Evolutionary conservation across 257 asterid species (phyloP).

Genomic region (Lantana camara): DNA sequence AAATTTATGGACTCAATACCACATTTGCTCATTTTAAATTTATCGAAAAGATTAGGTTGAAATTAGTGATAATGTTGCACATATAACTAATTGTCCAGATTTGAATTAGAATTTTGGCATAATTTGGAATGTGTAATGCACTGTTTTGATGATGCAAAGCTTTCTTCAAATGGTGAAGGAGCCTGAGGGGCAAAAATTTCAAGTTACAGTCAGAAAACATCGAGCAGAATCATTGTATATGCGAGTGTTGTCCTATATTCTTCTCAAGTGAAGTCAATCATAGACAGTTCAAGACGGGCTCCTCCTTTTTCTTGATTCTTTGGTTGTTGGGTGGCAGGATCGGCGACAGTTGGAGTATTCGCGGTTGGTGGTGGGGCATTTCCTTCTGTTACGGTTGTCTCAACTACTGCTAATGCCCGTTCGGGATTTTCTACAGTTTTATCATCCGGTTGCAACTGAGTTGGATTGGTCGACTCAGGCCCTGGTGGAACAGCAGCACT

Average conservation of each 20-base stretch:
- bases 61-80: no score
- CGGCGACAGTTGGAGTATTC: slow-evolving; percentile 27
- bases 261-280: slow-evolving; percentile 75
- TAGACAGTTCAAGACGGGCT: slow-evolving; percentile 52
- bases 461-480: slow-evolving; percentile 31
- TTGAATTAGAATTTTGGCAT: no score
- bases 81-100: no score
- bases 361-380: slow-evolving; percentile 36
- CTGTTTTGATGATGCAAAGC: background rate
- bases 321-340: slow-evolving; percentile 33
- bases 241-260: background rate
- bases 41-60: no score
- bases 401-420: slow-evolving; percentile 33
- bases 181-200: background rate
- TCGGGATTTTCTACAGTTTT: slow-evolving; percentile 45
- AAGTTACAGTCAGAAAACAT: background rate
- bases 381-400: slow-evolving; percentile 36
- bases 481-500: slow-evolving; percentile 39
- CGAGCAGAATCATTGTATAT: background rate
- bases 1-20: no score
- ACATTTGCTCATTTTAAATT: no score
- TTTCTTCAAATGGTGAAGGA: slow-evolving; percentile 1
- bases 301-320: slow-evolving; percentile 43
- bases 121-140: no score
- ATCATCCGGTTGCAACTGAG: slow-evolving; percentile 28